Base-by-base conservation (phyloP, 2,329 filamentous ascomycete genomes). In the Fusarium sp. region DNA sequence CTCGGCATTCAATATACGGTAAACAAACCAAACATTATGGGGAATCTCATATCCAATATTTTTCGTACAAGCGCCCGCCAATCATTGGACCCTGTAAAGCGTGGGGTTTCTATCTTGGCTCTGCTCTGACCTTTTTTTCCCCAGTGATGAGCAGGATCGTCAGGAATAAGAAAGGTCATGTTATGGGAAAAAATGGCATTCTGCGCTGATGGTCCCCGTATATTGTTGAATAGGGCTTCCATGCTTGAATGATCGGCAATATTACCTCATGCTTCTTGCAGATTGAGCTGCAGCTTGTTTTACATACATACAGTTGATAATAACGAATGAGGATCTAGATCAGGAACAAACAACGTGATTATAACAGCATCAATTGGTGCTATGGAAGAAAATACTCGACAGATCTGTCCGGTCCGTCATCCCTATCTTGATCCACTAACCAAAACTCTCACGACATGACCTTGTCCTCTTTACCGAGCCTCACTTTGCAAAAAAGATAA, bases 191-290 rank as follows among this genome's bases (percentile, higher is more conserved):
- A 46, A 49, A 34, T 50, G 25, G 23, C 16, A 49, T 34, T 48
- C 34, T 59, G 23, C 30, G 28, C 40, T 21, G 20, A 34, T 37
- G 34, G 18, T 37, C 47, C 49, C 58, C 40, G n/a, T 55, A 43
- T 58, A 25, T 53, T 48, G 21, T 49, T 27, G 43, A 48, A 34
- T 48, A 34, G 32, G 50, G 50, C 46, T 37, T 40, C 28, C 23
- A 16, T 37, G 55, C 25, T 49, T 46, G 34, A 53, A 55, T 46
- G 61, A 62, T 68, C 54, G 55, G 51, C 56, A 55, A 40, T 23
- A 40, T 71, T 68, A 56, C 57, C 57, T 69, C 58, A 63, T 69
- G 28, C 50, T 34, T 30, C 34, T 32, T 66, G 53, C 57, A 66
- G 45, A 53, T 43, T 40, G 20, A 23, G n/a, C 51, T 55, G 45